These are phyloP conservation scores for Sphaerulina musiva DNA, from an alignment of 2,329 filamentous ascomycete species.

Conservation along the genomic window DNA sequence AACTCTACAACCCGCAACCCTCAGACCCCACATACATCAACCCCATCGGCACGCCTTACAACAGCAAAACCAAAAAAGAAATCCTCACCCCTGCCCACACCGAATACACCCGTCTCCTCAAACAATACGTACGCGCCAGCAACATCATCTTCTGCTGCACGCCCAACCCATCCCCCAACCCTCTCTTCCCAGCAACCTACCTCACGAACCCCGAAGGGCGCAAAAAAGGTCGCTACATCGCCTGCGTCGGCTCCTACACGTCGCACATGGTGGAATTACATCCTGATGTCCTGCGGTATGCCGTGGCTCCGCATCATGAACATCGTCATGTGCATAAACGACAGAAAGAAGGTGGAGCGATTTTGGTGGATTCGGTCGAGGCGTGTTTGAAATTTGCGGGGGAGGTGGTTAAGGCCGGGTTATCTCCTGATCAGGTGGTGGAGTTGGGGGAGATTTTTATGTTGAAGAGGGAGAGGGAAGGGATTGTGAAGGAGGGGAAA, in stretches of 20 bases:
- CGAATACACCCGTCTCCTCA: conserved; percentile 61
- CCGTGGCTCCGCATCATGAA: conserved; percentile 49
- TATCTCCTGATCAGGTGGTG: conserved; percentile 69
- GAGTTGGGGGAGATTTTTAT: conserved; percentile 78
- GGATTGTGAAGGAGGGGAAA: conserved; percentile 5
- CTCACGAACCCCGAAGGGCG: conserved; percentile 66
- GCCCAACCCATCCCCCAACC: conserved; percentile 68
- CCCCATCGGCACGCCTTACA: conserved; percentile 34
- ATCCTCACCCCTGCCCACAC: conserved; percentile 64
- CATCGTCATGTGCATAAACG: conserved; percentile 59
- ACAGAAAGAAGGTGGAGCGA: conserved; percentile 51
- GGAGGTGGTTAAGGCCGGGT: conserved; percentile 72
- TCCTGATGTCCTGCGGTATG: conserved; percentile 63
- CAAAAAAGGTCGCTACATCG: conserved; percentile 63
- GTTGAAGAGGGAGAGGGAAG: conserved; percentile 39
- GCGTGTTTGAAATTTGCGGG: conserved; percentile 77
- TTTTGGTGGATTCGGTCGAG: conserved; percentile 63
- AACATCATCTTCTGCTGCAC: conserved; percentile 70
- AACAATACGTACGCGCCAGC: conserved; percentile 62
- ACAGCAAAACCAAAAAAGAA: conserved; percentile 54
- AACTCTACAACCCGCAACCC: conserved; percentile 47
- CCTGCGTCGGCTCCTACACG: conserved; percentile 65
- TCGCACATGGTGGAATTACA: conserved; percentile 78
- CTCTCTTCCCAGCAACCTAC: conserved; percentile 67
- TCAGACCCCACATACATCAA: conserved; percentile 33